These are phyloP conservation scores for Trametes elegans DNA, from an alignment of 768 basidiomycete species.

Conservation along the genomic window DNA sequence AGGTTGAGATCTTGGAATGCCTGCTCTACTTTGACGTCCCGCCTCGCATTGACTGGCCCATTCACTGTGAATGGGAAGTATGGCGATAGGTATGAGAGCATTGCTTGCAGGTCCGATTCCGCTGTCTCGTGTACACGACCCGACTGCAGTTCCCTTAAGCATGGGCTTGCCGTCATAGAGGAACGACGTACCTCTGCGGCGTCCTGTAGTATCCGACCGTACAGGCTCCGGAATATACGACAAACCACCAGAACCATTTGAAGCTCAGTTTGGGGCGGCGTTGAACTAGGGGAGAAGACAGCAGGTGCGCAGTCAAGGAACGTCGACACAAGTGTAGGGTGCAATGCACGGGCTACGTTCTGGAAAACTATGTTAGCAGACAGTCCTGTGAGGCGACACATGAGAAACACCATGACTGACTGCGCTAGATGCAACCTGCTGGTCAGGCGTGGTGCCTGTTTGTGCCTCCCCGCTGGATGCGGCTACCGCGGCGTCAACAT, in stretches of 20 bases:
- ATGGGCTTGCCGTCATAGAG: not conserved
- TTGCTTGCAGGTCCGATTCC: conserved; percentile 48
- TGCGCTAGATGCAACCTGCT: conserved; percentile 16
- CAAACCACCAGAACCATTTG: conserved; percentile 57
- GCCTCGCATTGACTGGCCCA: conserved; percentile 29
- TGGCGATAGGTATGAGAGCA: conserved; percentile 72
- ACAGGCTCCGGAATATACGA: conserved; percentile 58
- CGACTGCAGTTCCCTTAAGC: not conserved
- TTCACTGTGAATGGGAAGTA: conserved; percentile 78
- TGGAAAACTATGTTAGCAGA: conserved; percentile 29
- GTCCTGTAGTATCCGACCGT: conserved; percentile 51
- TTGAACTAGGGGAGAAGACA: conserved; percentile 70
- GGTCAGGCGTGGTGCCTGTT: conserved; percentile 6
- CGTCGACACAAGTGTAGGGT: conserved; percentile 75
- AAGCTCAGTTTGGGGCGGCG: conserved; percentile 57
- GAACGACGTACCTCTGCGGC: conserved; percentile 35
- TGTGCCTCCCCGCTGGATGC: not conserved
- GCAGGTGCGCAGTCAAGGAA: conserved; percentile 86
- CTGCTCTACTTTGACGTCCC: conserved; percentile 66
- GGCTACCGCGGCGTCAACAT: conserved; percentile 4
- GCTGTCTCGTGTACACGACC: conserved; percentile 24
- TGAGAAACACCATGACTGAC: conserved; percentile 8
- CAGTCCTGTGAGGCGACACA: too few relatives aligned
- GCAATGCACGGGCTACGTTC: conserved; percentile 72
- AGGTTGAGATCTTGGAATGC: conserved; percentile 70